Percentiles rank a stretch among this genome's conserved stretches.
phyloP scores from a whole-genome alignment of 129 eudicot species.

The Flaveria sonorensis region DNA sequence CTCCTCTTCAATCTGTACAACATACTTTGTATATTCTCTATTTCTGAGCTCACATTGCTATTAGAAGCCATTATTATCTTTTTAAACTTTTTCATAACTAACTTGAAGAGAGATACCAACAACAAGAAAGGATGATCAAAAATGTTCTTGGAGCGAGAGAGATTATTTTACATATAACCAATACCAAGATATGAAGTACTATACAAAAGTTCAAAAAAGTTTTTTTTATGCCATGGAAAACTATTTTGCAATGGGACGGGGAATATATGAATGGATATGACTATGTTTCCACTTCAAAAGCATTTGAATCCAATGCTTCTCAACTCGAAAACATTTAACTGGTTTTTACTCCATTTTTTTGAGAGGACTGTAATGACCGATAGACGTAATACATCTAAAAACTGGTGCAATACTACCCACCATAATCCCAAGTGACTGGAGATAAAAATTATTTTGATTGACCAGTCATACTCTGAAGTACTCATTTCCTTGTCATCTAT shows the following conservation, averaged over 20 bases:
- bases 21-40: not conserved
- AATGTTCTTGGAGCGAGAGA: not conserved
- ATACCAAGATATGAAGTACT: not conserved
- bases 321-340: too few relatives aligned
- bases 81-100: not conserved
- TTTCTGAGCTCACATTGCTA: not conserved
- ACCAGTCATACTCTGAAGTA: slow-evolving; percentile 5
- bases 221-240: not conserved
- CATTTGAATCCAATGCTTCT: not conserved
- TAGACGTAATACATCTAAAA: slow-evolving; percentile 4
- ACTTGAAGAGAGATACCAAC: not conserved
- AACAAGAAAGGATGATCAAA: not conserved
- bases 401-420: slow-evolving; percentile 2
- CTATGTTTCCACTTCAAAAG: not conserved
- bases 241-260: not conserved
- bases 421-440: not conserved
- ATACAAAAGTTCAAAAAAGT: not conserved
- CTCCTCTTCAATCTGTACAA: not conserved
- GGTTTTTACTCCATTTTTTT: too few relatives aligned
- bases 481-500: too few relatives aligned
- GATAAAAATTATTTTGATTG: not conserved
- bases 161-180: not conserved
- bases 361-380: too few relatives aligned
- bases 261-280: not conserved
- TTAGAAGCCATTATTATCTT: not conserved